Conservation (phyloP, 2,329 filamentous ascomycete species). For the Clonostachys chloroleuca region DNA sequence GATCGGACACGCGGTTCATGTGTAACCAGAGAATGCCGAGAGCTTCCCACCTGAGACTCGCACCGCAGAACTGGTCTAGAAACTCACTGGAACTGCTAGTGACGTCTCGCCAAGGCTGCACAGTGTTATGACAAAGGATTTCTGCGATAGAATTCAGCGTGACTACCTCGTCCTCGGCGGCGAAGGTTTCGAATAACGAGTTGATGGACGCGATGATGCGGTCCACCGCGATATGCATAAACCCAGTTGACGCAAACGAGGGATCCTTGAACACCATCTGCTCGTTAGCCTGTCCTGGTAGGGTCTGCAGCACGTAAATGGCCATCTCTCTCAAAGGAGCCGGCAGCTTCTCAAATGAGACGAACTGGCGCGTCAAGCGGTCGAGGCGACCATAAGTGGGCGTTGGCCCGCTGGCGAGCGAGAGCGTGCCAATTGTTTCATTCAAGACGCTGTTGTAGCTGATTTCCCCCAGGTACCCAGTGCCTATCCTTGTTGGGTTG, state of each 20-base stretch:
- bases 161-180: too few relatives aligned
- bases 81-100: constrained; percentile 23
- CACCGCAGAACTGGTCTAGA: constrained; percentile 29
- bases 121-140: constrained; percentile 28
- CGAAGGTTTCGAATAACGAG: constrained; percentile 6
- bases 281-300: constrained; percentile 19
- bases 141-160: constrained; percentile 26
- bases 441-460: constrained; percentile 35
- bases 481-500: not conserved
- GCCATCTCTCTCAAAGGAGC: constrained; percentile 25
- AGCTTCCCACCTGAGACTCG: constrained; percentile 36
- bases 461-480: constrained; percentile 39
- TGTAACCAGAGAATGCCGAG: constrained; percentile 27
- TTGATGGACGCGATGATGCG: constrained; percentile 24
- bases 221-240: constrained; percentile 19
- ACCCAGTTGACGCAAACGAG: constrained; percentile 17
- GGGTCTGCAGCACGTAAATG: constrained; percentile 25
- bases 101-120: constrained; percentile 22
- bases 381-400: not conserved
- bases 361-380: constrained; percentile 2
- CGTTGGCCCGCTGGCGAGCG: constrained; percentile 15
- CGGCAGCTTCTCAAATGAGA: constrained; percentile 11
- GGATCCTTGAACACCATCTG: constrained; percentile 10
- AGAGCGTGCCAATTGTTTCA: constrained; percentile 32
- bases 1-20: not conserved